These are phyloP conservation scores for Barbarea vulgaris DNA, from an alignment of 345 rosid genomes.

Conservation along the genomic window DNA sequence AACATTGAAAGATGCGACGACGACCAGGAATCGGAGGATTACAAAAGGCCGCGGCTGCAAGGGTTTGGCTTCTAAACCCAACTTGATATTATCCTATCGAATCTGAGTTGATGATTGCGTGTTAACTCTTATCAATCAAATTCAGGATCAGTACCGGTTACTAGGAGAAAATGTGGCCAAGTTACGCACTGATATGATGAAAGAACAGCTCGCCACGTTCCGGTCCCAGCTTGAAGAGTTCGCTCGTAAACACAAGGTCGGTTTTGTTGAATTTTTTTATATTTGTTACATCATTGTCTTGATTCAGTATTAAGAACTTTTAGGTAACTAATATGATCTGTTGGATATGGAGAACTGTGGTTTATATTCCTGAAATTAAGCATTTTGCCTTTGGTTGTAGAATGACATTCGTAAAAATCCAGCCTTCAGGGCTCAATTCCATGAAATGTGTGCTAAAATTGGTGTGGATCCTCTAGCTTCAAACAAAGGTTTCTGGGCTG, in stretches of 20 bases:
- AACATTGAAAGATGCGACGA: constrained; percentile 56
- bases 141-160: constrained; percentile 76
- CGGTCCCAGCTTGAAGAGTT: constrained; percentile 87
- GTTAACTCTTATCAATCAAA: neutral
- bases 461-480: constrained; percentile 98
- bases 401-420: constrained; percentile 90
- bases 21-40: constrained; percentile 91
- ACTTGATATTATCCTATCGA: neutral
- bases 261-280: neutral
- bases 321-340: neutral
- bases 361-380: neutral
- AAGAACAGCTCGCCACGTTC: constrained; percentile 93
- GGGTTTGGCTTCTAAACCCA: constrained; percentile 52
- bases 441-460: constrained; percentile 93
- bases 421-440: constrained; percentile 82
- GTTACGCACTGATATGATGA: constrained; percentile 86
- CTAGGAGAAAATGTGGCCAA: constrained; percentile 92
- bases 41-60: constrained; percentile 82
- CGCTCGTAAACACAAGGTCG: constrained; percentile 93
- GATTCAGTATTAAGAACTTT: neutral
- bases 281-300: neutral
- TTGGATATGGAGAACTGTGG: neutral
- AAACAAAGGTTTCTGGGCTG: constrained; percentile 95
- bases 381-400: constrained; percentile 47
- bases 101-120: neutral